Percentiles rank a stretch among this genome's conserved stretches.
Conservation (phyloP, 768 basidiomycete species). For the Boletus vinaceobasis region DNA sequence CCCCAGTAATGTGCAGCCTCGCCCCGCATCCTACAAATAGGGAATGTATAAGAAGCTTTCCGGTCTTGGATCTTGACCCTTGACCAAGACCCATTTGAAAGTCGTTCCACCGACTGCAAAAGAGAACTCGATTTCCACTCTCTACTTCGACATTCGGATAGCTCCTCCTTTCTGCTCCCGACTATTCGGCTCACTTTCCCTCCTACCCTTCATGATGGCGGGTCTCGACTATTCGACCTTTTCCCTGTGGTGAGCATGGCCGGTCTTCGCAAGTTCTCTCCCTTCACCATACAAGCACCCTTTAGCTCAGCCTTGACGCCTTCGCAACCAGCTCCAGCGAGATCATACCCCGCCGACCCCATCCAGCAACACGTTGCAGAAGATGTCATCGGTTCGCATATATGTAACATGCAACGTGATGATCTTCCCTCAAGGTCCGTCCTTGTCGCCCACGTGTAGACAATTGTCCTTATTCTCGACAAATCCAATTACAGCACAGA, state of each 20-base stretch:
- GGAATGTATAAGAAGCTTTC: constrained; percentile 29
- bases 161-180: constrained; percentile 4
- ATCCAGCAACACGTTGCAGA: constrained; percentile 25
- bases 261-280: neutral
- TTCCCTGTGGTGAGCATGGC: constrained; percentile 20
- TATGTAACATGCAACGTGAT: constrained; percentile 28
- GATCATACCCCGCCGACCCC: constrained; percentile 30
- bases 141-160: constrained; percentile 3
- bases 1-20: constrained; percentile 14
- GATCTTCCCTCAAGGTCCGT: constrained; percentile 35
- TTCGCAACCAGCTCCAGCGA: constrained; percentile 18
- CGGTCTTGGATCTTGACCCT: constrained; percentile 20
- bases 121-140: constrained; percentile 18
- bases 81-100: constrained; percentile 24
- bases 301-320: constrained; percentile 27
- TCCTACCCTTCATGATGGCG: constrained; percentile 14
- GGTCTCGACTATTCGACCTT: constrained; percentile 28
- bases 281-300: constrained; percentile 2
- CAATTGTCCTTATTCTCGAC: constrained; percentile 8
- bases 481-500: constrained; percentile 19
- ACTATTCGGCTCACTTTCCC: neutral
- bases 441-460: constrained; percentile 26
- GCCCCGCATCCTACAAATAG: constrained; percentile 24
- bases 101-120: constrained; percentile 19
- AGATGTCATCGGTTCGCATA: constrained; percentile 29